Conservation (phyloP, 805 yeast species). For the Candida patagonica region DNA sequence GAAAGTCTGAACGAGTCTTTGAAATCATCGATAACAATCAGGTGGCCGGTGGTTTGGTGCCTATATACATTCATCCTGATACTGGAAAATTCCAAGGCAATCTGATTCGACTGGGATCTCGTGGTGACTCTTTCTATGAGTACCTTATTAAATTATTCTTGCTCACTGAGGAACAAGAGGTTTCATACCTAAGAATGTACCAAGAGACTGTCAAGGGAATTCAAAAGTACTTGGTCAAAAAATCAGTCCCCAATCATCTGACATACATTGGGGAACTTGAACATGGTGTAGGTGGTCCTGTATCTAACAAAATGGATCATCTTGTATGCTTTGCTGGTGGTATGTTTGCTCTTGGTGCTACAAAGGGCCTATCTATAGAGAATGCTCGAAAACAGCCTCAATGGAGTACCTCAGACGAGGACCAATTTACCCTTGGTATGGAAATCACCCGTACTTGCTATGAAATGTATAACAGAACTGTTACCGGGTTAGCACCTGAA, state of each 20-base stretch:
- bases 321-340: conserved; percentile 90
- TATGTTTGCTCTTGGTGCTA: conserved; percentile 78
- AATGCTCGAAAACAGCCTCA: conserved; percentile 41
- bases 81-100: conserved; percentile 59
- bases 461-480: conserved; percentile 66
- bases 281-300: conserved; percentile 49
- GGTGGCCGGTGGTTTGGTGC: conserved; percentile 68
- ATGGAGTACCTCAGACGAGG: conserved; percentile 53
- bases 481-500: conserved; percentile 81
- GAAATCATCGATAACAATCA: conserved; percentile 54
- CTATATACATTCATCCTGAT: conserved; percentile 69
- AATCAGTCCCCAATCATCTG: conserved; percentile 53
- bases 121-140: conserved; percentile 93
- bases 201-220: conserved; percentile 71
- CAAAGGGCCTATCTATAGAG: conserved; percentile 52
- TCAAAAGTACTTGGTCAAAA: conserved; percentile 50
- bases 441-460: conserved; percentile 76
- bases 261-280: conserved; percentile 73
- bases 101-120: conserved; percentile 71
- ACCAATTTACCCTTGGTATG: conserved; percentile 60
- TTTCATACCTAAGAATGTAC: conserved; percentile 62
- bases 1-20: conserved; percentile 65
- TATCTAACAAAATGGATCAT: conserved; percentile 81
- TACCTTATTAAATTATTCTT: conserved; percentile 77
- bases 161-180: conserved; percentile 57